Conservation (phyloP, 176 grass and related monocot genomes). For the Tuctoria greenei region DNA sequence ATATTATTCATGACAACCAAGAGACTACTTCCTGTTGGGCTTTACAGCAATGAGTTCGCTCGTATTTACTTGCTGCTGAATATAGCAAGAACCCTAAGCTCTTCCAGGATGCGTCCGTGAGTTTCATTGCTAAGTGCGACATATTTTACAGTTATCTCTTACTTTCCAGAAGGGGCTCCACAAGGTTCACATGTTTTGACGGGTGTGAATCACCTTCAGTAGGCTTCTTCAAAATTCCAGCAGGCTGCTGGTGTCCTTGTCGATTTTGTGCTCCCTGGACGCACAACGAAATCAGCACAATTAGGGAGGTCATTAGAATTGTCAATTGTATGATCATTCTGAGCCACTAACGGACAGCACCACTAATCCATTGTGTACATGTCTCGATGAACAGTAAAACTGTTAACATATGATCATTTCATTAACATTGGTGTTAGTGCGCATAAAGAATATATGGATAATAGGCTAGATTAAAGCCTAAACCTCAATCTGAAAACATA, state of each 20-base stretch:
- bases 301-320: background rate
- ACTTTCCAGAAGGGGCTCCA: constrained; percentile 66
- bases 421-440: background rate
- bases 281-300: background rate
- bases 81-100: constrained; percentile 26
- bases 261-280: constrained; percentile 68
- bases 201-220: constrained; percentile 61
- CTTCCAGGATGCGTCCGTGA: background rate
- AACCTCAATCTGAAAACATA: background rate
- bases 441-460: constrained; percentile 1
- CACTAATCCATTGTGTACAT: background rate
- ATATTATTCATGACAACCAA: constrained; percentile 11
- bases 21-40: background rate
- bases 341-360: background rate
- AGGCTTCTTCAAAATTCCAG: constrained; percentile 74
- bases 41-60: constrained; percentile 36
- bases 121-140: background rate
- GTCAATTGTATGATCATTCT: background rate
- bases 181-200: constrained; percentile 67
- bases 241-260: constrained; percentile 69
- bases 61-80: constrained; percentile 34
- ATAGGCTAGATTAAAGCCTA: constrained; percentile 23
- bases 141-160: constrained; percentile 46
- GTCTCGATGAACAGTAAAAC: background rate
- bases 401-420: background rate